Base-by-base conservation (phyloP, 2,329 filamentous ascomycete species). In the Diaporthe sp. region DNA sequence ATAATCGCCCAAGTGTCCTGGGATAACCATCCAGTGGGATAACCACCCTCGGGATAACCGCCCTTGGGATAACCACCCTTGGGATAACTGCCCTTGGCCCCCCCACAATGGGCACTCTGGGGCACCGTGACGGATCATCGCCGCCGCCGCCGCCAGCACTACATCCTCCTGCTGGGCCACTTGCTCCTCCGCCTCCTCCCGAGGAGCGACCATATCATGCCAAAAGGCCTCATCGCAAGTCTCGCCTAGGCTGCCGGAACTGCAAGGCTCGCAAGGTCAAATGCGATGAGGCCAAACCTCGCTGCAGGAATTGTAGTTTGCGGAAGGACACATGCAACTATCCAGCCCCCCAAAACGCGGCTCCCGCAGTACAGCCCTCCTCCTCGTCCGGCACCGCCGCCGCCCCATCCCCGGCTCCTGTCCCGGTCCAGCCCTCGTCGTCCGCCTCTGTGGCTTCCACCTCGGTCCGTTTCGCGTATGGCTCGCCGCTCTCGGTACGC, bases 181-280 rank as follows among this genome's bases (percentile, higher is more conserved):
- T 34, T 49, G 61, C 39, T 57, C 34, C 39, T 39, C 60, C 68
- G 28, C 34, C 28, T n/a, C 60, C 70, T 39, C 37, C 75, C 13
- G 75, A 75, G 34, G 77, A 78, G 39, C 82, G 77, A 70, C 84
- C 84, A 1, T 88, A 85, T 71, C 83, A 86, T 73, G 77, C 85
- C 68, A 91, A 91, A 80, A 85, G 88, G 15, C 88, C 89, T 65
- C 89, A 91, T 80, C 88, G 84, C 78, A 91, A 91, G 81, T 90
- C 89, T 1, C 84, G 89, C 42, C 83, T 84, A 3, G 89, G 89
- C 8, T 91, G 89, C 78, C 83, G 83, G 76, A 89, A 87, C 79
- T 91, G 89, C 85, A 91, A 91, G 81, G 81, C 81, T 22, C 86
- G 89, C 73, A 90, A 89, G 81, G 87, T 89, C 72, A 90, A 89